These are phyloP conservation scores for Hanseniaspora mollemarum DNA, from an alignment of 805 yeast species.

Conservation along the genomic window DNA sequence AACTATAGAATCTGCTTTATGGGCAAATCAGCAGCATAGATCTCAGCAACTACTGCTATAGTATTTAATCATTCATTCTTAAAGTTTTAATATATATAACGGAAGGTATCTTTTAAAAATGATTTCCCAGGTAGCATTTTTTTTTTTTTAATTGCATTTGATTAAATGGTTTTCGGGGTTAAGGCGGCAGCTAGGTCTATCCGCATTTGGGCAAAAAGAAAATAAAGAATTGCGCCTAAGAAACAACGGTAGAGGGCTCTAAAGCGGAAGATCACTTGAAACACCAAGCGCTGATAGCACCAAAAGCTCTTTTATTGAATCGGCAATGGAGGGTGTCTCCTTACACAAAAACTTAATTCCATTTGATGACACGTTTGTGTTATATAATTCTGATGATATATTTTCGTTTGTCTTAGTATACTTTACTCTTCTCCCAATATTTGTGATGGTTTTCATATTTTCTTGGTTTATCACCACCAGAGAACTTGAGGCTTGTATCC, in stretches of 20 bases:
- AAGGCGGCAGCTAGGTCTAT: too few relatives aligned
- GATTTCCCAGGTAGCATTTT: too few relatives aligned
- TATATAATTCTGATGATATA: constrained; percentile 57
- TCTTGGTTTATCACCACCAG: constrained; percentile 75
- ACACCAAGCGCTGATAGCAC: too few relatives aligned
- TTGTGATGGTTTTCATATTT: constrained; percentile 62
- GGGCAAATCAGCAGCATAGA: constrained; percentile 75
- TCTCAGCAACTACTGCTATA: constrained; percentile 25
- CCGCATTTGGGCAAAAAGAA: too few relatives aligned
- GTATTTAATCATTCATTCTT: neutral
- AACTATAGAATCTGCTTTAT: constrained; percentile 87
- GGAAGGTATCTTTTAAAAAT: too few relatives aligned
- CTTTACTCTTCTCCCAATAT: constrained; percentile 70
- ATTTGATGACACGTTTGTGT: constrained; percentile 75
- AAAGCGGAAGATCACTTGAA: too few relatives aligned
- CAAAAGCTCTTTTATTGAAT: too few relatives aligned
- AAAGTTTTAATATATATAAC: too few relatives aligned
- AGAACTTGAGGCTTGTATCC: constrained; percentile 72
- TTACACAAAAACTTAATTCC: constrained; percentile 35
- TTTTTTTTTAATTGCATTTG: too few relatives aligned
- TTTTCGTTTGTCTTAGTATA: constrained; percentile 55
- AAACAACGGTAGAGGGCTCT: too few relatives aligned
- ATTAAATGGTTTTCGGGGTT: too few relatives aligned
- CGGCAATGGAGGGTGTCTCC: neutral
- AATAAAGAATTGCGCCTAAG: too few relatives aligned